These are phyloP conservation scores for Phytopythium helicoides DNA, from an alignment of 352 stramenopile species.

Conservation along the genomic window DNA sequence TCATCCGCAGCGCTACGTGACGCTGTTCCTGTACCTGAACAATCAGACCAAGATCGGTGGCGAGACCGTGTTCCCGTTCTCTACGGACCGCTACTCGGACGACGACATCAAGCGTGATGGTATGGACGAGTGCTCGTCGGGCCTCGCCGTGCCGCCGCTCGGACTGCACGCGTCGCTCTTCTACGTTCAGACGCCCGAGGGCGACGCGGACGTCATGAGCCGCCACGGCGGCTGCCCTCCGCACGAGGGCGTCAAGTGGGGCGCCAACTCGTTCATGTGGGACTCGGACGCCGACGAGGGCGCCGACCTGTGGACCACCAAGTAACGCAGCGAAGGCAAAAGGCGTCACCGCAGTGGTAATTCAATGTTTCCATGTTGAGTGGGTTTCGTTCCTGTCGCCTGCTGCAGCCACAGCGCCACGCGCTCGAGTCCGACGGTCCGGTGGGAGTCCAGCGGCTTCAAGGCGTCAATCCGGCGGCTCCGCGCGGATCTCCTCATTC, in stretches of 20 bases:
- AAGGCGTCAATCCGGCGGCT: too few species aligned
- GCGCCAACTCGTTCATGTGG: conserved; percentile 88
- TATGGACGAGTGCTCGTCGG: conserved; percentile 80
- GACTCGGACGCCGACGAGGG: conserved; percentile 81
- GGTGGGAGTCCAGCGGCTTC: too few species aligned
- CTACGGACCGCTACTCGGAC: conserved; percentile 65
- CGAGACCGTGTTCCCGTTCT: conserved; percentile 97
- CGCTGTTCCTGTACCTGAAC: conserved; percentile 97
- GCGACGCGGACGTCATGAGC: conserved; percentile 72
- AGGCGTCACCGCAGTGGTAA: too few species aligned
- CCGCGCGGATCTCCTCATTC: too few species aligned
- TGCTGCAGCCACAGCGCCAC: too few species aligned
- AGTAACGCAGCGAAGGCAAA: conserved; percentile 24
- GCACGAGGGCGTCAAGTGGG: conserved; percentile 84
- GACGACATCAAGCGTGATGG: conserved; percentile 66
- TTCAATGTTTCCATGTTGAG: too few species aligned
- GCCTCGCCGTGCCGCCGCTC: conserved; percentile 66
- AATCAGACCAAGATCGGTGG: conserved; percentile 94
- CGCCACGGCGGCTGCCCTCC: conserved; percentile 82
- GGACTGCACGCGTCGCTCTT: conserved; percentile 80
- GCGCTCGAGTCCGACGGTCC: too few species aligned
- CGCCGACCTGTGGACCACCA: conserved; percentile 75
- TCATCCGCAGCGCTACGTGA: conserved; percentile 94
- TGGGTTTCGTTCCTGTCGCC: too few species aligned
- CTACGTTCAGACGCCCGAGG: conserved; percentile 82